phyloP scores from a whole-genome alignment of 140 eudicot species.

The Flaveria floridana region DNA sequence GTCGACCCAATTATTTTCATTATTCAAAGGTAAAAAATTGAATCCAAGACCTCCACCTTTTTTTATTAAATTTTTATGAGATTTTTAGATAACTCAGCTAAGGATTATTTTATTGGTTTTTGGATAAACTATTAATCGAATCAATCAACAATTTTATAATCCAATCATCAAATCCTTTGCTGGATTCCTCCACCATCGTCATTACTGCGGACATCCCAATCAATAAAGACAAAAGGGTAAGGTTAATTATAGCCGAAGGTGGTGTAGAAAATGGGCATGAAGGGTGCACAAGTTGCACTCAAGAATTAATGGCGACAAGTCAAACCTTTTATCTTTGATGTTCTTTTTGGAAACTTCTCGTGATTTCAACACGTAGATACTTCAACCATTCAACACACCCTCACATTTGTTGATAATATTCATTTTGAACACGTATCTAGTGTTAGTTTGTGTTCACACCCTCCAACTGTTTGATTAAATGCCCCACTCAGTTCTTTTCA shows the following conservation, averaged over 20 bases:
- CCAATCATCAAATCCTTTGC: constrained; percentile 1
- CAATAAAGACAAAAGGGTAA: constrained; percentile 22
- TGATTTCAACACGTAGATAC: constrained; percentile 38
- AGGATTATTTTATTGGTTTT: background rate
- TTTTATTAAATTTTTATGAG: no score
- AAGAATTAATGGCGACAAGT: constrained; percentile 37
- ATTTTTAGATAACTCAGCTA: no score
- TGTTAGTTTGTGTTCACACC: constrained; percentile 22
- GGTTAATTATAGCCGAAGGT: constrained; percentile 11
- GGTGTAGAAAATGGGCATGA: constrained; percentile 5
- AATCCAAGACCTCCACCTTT: no score
- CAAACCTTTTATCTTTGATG: constrained; percentile 35
- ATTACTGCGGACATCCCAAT: constrained; percentile 12
- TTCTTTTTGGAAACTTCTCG: constrained; percentile 30
- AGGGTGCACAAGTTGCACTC: constrained; percentile 18
- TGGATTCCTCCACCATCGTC: constrained; percentile 10
- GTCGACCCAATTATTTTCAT: no score
- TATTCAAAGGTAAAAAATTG: no score
- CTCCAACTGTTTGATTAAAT: constrained; percentile 38
- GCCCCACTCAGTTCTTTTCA: constrained; percentile 16
- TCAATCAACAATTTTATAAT: constrained; percentile 18
- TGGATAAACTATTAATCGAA: constrained; percentile 1
- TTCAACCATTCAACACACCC: constrained; percentile 29
- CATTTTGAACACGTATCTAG: constrained; percentile 10
- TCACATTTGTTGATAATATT: constrained; percentile 7